These are phyloP conservation scores for Plectosphaerella plurivora DNA, from an alignment of 2,329 filamentous ascomycete genomes.

Conservation along the genomic window DNA sequence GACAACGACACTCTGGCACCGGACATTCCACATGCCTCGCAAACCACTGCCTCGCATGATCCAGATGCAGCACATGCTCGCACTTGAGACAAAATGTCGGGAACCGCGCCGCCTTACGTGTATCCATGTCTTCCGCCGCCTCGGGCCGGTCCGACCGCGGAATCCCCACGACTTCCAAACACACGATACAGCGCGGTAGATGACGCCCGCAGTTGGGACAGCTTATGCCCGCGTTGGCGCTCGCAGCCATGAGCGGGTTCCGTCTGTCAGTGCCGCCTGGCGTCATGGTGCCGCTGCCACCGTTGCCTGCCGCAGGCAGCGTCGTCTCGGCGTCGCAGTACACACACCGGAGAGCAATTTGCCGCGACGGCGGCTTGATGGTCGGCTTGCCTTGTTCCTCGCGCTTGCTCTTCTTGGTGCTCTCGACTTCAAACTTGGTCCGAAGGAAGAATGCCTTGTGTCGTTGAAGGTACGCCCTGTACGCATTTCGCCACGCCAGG, in stretches of 20 bases:
- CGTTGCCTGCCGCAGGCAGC: conserved; percentile 7
- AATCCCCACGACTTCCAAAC: conserved; percentile 61
- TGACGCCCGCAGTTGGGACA: conserved; percentile 65
- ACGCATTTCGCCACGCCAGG: conserved; percentile 66
- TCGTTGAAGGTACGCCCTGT: conserved; percentile 66
- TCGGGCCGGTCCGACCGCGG: conserved; percentile 57
- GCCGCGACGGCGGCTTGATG: conserved; percentile 60
- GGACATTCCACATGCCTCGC: conserved; percentile 61
- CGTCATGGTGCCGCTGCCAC: not conserved
- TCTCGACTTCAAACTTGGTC: conserved; percentile 73
- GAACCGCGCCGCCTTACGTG: conserved; percentile 50
- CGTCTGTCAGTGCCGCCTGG: conserved; percentile 22
- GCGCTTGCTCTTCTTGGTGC: conserved; percentile 64
- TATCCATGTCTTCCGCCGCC: conserved; percentile 40
- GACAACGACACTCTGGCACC: conserved; percentile 63
- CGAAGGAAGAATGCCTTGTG: conserved; percentile 72
- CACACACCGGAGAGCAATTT: conserved; percentile 71
- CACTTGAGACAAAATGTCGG: conserved; percentile 67
- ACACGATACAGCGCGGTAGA: conserved; percentile 63
- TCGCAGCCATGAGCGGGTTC: conserved; percentile 56
- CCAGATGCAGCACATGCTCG: conserved; percentile 63
- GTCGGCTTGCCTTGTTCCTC: conserved; percentile 51
- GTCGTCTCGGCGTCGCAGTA: conserved; percentile 65
- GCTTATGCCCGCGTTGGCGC: conserved; percentile 56
- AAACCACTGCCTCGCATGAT: conserved; percentile 66